Percentiles rank a stretch among this genome's conserved stretches.
Evolutionary conservation across 2,329 filamentous ascomycete species (phyloP).

Genomic region (Raffaelea ambrosiae): DNA sequence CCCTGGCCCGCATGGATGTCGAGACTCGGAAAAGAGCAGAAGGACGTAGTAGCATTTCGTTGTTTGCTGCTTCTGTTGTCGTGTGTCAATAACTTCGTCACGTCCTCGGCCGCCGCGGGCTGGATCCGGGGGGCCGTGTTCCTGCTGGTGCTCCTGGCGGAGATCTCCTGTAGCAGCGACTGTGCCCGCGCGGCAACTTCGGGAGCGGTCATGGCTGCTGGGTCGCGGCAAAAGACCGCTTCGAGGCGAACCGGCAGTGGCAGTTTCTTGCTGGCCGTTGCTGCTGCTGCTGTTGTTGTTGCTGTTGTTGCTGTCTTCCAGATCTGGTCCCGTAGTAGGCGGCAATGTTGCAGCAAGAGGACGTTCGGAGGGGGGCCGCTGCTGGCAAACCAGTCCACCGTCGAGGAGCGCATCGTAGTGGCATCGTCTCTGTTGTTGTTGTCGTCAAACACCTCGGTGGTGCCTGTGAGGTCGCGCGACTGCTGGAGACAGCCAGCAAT

Average conservation of each 20-base stretch:
- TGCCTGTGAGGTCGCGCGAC: slow-evolving; percentile 6
- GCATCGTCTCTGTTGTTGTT: neutral
- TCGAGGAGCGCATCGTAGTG: no score
- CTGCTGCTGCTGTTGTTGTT: no score
- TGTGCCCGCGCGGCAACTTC: slow-evolving; percentile 4
- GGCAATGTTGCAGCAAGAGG: slow-evolving; percentile 10
- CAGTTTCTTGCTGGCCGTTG: no score
- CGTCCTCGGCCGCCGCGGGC: no score
- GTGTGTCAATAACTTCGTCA: no score
- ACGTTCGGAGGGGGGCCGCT: slow-evolving; percentile 11
- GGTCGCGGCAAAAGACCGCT: slow-evolving; percentile 11
- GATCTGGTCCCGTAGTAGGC: slow-evolving; percentile 5
- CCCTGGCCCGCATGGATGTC: slow-evolving; percentile 4
- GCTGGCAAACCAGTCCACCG: slow-evolving; percentile 10
- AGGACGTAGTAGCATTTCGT: no score
- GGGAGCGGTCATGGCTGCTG: neutral
- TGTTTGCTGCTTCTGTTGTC: no score
- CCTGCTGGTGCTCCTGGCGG: no score
- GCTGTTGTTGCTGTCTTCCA: neutral
- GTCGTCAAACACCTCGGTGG: neutral
- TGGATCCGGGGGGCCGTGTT: no score
- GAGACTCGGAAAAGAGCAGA: no score
- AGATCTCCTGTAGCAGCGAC: slow-evolving; percentile 1
- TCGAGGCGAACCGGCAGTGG: no score
- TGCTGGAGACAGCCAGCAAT: slow-evolving; percentile 11